These are phyloP conservation scores for Blepharisma japonicum DNA, from an alignment of 73 alveolate species.

Conservation along the genomic window DNA sequence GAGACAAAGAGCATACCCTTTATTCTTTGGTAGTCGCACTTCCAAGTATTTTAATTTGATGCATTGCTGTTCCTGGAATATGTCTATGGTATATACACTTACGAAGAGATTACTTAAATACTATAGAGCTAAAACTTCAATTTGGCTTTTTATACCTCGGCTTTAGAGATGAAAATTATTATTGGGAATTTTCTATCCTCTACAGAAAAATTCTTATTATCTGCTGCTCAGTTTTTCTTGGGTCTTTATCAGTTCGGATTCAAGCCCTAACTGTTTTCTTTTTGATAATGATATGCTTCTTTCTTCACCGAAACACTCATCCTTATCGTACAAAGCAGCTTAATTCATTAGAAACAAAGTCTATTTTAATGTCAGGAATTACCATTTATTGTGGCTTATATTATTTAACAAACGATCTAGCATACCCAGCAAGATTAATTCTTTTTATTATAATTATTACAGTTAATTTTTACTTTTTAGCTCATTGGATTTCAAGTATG, in stretches of 20 bases:
- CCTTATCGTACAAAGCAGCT: background rate
- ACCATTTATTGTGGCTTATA: conserved; percentile 24
- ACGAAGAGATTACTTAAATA: background rate
- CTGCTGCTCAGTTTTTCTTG: conserved; percentile 8
- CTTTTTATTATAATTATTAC: background rate
- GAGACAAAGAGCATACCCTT: background rate
- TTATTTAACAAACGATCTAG: background rate
- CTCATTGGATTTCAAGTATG: background rate
- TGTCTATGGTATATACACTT: background rate
- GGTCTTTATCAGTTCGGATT: background rate
- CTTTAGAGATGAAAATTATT: conserved; percentile 21
- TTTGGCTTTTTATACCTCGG: conserved; percentile 40
- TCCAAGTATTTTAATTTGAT: conserved; percentile 33
- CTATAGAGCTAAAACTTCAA: background rate
- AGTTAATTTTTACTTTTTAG: background rate
- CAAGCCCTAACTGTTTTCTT: conserved; percentile 21
- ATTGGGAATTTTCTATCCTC: conserved; percentile 36
- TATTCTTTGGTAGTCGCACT: background rate
- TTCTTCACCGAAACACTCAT: background rate
- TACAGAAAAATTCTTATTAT: conserved; percentile 26
- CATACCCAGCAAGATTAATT: background rate
- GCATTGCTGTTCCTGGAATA: conserved; percentile 10
- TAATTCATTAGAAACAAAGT: background rate
- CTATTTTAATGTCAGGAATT: background rate
- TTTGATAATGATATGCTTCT: background rate